Conservation (phyloP, 2,329 filamentous ascomycete genomes). For the Pyrenophora teres region DNA sequence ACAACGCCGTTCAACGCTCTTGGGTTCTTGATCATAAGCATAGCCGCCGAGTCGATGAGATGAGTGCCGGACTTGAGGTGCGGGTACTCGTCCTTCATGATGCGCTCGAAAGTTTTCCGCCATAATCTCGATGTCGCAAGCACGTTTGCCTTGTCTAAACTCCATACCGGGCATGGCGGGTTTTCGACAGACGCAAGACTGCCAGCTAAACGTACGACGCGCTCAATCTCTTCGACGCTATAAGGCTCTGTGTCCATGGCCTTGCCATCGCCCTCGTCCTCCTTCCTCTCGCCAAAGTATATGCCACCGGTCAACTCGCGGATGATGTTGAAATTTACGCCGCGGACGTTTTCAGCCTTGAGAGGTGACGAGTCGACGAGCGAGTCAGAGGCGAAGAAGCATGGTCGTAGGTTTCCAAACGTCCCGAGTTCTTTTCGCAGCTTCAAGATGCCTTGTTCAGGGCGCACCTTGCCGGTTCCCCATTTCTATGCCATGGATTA, state of each 20-base stretch:
- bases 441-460: constrained; percentile 87
- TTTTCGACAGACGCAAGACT: constrained; percentile 77
- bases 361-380: constrained; percentile 79
- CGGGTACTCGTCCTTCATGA: constrained; percentile 88
- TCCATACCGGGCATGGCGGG: constrained; percentile 79
- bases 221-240: constrained; percentile 81
- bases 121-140: constrained; percentile 87
- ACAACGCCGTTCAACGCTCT: constrained; percentile 85
- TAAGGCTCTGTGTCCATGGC: constrained; percentile 89
- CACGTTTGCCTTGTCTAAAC: constrained; percentile 95
- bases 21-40: constrained; percentile 97
- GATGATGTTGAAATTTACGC: constrained; percentile 89
- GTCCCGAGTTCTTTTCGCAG: constrained; percentile 93
- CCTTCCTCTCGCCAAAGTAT: constrained; percentile 90
- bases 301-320: constrained; percentile 91
- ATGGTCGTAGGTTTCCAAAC: constrained; percentile 94
- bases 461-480: constrained; percentile 85
- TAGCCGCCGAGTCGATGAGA: constrained; percentile 93
- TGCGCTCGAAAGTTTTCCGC: constrained; percentile 83
- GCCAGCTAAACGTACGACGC: constrained; percentile 80
- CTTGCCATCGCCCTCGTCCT: constrained; percentile 73
- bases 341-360: constrained; percentile 81
- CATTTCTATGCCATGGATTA: constrained; percentile 67
- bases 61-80: constrained; percentile 84
- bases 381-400: constrained; percentile 88